Base-by-base conservation (phyloP, 345 rosid genomes). In the Garcia nutans region DNA sequence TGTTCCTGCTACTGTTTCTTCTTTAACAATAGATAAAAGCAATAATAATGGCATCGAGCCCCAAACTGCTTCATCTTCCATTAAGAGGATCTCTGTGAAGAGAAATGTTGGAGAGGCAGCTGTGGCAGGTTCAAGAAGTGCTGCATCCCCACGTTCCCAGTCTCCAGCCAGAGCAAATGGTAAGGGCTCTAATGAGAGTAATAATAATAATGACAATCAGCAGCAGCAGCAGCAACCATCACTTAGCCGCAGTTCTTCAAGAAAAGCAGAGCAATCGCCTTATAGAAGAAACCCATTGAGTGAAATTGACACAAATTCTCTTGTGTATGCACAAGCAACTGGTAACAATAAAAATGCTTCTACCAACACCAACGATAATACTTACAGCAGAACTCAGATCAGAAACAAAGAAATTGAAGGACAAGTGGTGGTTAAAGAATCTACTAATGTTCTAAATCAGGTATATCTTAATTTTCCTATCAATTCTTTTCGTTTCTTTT, bases 231-330 rank as follows among this genome's bases (percentile, higher is more conserved):
- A 75, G 74, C 86, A 79, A 68, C 93, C 94, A 55, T 77, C 90
- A 10, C 92, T 90, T 28, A 94, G 95, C 74, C 88, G 93, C 31
- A 89, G 70, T 77, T 77, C 87, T 55, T 89, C 97, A 0, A 85
- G 96, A 80, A 95, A 95, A 85, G 92, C 92, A 0, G 99, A 95
- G 23, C 91, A 85, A 26, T 91, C 97, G 0, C 99, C 97, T 6
- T 85, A 78, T 13, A 83, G 93, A 72, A 88, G 97, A 80, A 93
- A 89, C 59, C 99, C 94, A 1, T 70, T 90, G 74, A 76, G 86
- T 22, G 97, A 95, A 77, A 87, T 88, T 28, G 94, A 93, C 59
- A 76, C 90, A 24, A 91, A 90, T 80, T 76, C 88, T 0, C 79
- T 85, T 4, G 83, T 83, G 15, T 75, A 65, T 81, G 85, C 88